Percentiles rank a stretch among this genome's conserved stretches.
Conservation (phyloP, 2,329 filamentous ascomycete genomes). For the Paraphaeosphaeria minitans region DNA sequence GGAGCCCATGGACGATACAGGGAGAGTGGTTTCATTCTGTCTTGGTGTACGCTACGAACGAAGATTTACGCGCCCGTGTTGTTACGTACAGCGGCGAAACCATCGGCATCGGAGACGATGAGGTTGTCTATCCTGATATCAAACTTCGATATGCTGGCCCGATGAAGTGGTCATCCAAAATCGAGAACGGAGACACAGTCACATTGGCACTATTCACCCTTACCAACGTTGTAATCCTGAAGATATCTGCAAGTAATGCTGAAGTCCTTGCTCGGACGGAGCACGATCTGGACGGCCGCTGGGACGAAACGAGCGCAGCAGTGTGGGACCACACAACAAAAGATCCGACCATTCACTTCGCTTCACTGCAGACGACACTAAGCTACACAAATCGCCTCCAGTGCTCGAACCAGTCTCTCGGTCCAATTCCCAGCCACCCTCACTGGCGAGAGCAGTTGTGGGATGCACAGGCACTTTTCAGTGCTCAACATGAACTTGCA, state of each 20-base stretch:
- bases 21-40: conserved; percentile 32
- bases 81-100: conserved; percentile 22
- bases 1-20: conserved; percentile 46
- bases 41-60: conserved; percentile 44
- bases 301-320: conserved; percentile 47
- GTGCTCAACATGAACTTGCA: conserved; percentile 56
- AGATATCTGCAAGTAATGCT: conserved; percentile 29
- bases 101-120: conserved; percentile 24
- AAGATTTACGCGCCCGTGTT: conserved; percentile 33
- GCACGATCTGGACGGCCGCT: conserved; percentile 49
- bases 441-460: conserved; percentile 50
- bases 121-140: conserved; percentile 30
- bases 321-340: conserved; percentile 37
- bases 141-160: conserved; percentile 32
- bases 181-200: conserved; percentile 21
- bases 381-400: conserved; percentile 37
- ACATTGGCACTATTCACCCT: conserved; percentile 41
- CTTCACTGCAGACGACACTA: conserved; percentile 45
- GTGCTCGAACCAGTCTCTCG: conserved; percentile 23
- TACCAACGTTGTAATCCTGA: conserved; percentile 33
- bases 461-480: conserved; percentile 50
- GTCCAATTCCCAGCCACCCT: conserved; percentile 21
- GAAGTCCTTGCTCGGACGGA: conserved; percentile 23
- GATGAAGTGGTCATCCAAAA: conserved; percentile 35
- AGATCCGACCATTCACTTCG: conserved; percentile 39